Conservation (phyloP, 129 eudicot species). For the Arctium minus region DNA sequence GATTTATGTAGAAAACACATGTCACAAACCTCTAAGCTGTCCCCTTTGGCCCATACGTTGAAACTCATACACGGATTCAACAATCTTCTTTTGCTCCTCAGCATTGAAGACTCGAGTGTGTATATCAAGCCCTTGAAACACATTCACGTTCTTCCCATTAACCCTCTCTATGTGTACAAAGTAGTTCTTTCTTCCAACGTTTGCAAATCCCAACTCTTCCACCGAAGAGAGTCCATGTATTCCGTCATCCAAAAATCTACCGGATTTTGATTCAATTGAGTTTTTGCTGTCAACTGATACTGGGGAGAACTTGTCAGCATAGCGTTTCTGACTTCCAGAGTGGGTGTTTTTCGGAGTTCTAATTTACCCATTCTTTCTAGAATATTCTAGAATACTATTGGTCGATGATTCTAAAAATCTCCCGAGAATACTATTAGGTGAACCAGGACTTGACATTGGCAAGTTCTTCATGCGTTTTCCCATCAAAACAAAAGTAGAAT, state of each 20-base stretch:
- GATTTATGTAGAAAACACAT: background rate
- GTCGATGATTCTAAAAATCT: slow-evolving; percentile 7
- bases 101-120: slow-evolving; percentile 53
- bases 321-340: slow-evolving; percentile 10
- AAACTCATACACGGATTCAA: slow-evolving; percentile 47
- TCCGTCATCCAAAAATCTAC: too few species aligned
- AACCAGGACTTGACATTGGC: slow-evolving; percentile 8
- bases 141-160: slow-evolving; percentile 41
- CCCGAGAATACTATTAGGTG: slow-evolving; percentile 13
- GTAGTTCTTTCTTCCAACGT: too few species aligned
- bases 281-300: too few species aligned
- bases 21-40: slow-evolving; percentile 49
- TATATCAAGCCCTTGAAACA: slow-evolving; percentile 66
- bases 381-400: slow-evolving; percentile 6
- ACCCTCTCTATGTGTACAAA: too few species aligned
- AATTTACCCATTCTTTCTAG: slow-evolving; percentile 11
- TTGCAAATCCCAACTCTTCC: too few species aligned
- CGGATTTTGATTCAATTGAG: too few species aligned
- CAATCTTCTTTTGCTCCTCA: slow-evolving; percentile 56
- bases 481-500: background rate
- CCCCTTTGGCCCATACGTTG: slow-evolving; percentile 67
- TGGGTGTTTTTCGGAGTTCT: slow-evolving; percentile 20
- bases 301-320: too few species aligned
- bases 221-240: too few species aligned
- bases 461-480: slow-evolving; percentile 14